Conservation (phyloP, 495 filamentous ascomycete species). For the Clohesyomyces aquaticus region DNA sequence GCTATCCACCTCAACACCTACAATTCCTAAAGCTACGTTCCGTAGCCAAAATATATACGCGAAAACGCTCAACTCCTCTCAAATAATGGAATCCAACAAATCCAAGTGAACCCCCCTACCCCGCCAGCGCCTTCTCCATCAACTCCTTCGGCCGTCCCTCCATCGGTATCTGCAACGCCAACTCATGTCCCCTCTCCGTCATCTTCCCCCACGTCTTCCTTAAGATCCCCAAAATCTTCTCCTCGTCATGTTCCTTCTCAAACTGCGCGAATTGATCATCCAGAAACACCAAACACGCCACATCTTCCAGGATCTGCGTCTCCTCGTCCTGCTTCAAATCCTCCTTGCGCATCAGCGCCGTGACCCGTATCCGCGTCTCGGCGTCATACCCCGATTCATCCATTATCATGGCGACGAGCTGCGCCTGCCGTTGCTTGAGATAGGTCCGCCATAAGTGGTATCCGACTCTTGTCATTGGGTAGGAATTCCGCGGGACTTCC, state of each 20-base stretch:
- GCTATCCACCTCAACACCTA: too few relatives aligned
- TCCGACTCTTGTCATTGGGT: constrained; percentile 69
- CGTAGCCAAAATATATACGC: too few relatives aligned
- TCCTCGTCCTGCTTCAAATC: constrained; percentile 64
- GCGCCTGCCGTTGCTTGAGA: constrained; percentile 71
- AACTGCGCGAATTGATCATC: constrained; percentile 83
- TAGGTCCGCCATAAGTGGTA: constrained; percentile 76
- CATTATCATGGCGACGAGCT: constrained; percentile 60
- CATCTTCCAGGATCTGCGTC: constrained; percentile 76
- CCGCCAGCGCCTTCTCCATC: constrained; percentile 65
- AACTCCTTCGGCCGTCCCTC: constrained; percentile 61
- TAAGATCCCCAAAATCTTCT: constrained; percentile 73
- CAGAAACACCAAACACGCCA: constrained; percentile 82
- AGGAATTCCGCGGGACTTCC: constrained; percentile 72
- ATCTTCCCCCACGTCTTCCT: constrained; percentile 87
- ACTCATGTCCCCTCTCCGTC: constrained; percentile 63
- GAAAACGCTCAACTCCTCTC: background rate
- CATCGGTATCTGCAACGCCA: constrained; percentile 70
- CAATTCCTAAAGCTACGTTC: too few relatives aligned
- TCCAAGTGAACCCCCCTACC: constrained; percentile 31
- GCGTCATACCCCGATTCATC: constrained; percentile 53
- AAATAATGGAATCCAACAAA: constrained; percentile 6
- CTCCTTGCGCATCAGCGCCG: constrained; percentile 67
- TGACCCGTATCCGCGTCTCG: constrained; percentile 59
- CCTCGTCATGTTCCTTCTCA: constrained; percentile 68